These are phyloP conservation scores for Monilinia vaccinii-corymbosi DNA, from an alignment of 2,329 filamentous ascomycete genomes.

Conservation along the genomic window DNA sequence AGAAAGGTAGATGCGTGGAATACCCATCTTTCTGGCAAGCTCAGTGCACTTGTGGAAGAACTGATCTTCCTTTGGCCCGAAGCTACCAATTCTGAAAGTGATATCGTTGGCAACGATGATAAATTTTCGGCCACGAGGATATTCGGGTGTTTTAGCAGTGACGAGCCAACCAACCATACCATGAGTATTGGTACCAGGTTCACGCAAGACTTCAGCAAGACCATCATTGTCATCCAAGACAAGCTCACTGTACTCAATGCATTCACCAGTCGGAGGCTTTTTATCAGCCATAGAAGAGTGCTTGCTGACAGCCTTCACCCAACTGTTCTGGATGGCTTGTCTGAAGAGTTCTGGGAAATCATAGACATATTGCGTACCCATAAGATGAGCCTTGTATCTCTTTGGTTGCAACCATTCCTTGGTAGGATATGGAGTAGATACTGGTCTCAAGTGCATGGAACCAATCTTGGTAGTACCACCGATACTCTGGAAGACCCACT, in stretches of 20 bases:
- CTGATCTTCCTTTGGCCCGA: conserved; percentile 90
- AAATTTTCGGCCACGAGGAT: conserved; percentile 84
- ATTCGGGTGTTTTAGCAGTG: conserved; percentile 90
- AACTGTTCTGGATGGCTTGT: conserved; percentile 93
- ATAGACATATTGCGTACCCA: conserved; percentile 99
- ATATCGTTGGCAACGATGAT: conserved; percentile 98
- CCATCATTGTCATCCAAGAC: conserved; percentile 92
- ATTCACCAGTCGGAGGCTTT: conserved; percentile 79
- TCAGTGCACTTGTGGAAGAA: conserved; percentile 99
- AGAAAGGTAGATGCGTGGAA: conserved; percentile 94
- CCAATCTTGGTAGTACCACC: conserved; percentile 92
- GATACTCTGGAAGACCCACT: conserved; percentile 98
- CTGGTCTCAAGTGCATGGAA: conserved; percentile 85
- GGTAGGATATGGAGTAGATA: conserved; percentile 87
- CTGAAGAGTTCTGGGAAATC: conserved; percentile 99
- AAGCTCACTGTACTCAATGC: conserved; percentile 88
- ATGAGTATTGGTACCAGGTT: conserved; percentile 89
- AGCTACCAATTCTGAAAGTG: conserved; percentile 97
- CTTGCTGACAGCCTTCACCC: conserved; percentile 66
- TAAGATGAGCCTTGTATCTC: conserved; percentile 97
- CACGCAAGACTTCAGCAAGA: conserved; percentile 84
- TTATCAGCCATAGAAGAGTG: conserved; percentile 67
- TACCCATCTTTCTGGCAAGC: conserved; percentile 84
- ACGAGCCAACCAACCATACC: conserved; percentile 99
- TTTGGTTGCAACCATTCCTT: conserved; percentile 99